A percentile compares a stretch with the other conserved stretches of the same genome.
Conservation (phyloP, 179 eudicot species). For the Vitellaria paradoxa region DNA sequence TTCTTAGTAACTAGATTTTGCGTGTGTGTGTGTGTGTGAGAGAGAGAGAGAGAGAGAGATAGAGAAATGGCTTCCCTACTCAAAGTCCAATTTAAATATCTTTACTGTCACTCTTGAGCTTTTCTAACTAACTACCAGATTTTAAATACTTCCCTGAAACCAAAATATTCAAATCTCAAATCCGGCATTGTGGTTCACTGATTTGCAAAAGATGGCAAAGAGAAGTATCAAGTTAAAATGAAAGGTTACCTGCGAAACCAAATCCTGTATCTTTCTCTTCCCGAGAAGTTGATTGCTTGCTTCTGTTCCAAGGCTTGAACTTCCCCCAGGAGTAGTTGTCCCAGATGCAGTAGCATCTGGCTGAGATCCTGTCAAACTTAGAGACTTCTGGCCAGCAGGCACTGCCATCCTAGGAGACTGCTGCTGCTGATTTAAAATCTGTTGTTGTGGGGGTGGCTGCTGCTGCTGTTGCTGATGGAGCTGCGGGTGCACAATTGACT, state of each 20-base stretch:
- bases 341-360: conserved; percentile 94
- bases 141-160: background rate
- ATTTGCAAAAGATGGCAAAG: background rate
- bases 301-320: conserved; percentile 92
- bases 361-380: conserved; percentile 89
- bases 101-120: background rate
- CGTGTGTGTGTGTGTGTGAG: background rate
- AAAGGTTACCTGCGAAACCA: conserved; percentile 77
- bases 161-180: background rate
- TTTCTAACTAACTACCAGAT: background rate
- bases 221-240: background rate
- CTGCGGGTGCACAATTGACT: conserved; percentile 45
- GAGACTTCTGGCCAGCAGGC: conserved; percentile 69
- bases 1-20: background rate
- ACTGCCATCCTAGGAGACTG: conserved; percentile 59
- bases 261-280: conserved; percentile 86
- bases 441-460: conserved; percentile 27
- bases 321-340: conserved; percentile 78
- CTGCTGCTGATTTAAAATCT: conserved; percentile 53
- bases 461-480: conserved; percentile 45
- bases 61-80: background rate
- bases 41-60: background rate
- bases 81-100: background rate
- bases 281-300: conserved; percentile 89
- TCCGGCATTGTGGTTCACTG: background rate